Base-by-base conservation (phyloP, 768 basidiomycete genomes). In the Exidia glandulosa region DNA sequence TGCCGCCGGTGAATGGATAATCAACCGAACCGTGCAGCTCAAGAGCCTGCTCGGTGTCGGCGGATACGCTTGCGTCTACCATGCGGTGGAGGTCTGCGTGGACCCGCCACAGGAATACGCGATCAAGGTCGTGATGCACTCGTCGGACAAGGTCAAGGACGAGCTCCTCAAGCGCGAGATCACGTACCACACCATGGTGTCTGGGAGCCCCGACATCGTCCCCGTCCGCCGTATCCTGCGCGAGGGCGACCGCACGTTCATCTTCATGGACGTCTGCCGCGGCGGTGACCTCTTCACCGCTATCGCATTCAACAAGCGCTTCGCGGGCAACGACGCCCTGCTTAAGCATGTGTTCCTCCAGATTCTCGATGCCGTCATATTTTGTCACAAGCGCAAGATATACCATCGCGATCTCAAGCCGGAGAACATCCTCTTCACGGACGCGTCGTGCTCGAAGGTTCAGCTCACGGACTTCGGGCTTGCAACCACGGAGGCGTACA, bases 381-480 rank as follows among this genome's bases (percentile, higher is more conserved):
- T 75, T 66, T 76, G 74, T 62, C 77, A 79, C 64, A 63, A 67
- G 41, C 67, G 72, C 56, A 74, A 74, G 23, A 75, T 79, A 64
- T 76, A 72, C 66, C 77, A 78, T 62, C 76, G 77, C 32, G 77
- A 79, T 61, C 69, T 79, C 47, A 79, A 79, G 66, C 77, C 77
- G 3, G 77, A 79, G 65, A 74, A 54, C 50, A 54, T 54, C 25
- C 25, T 54, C 7, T 54, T 54, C 27, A 6, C 7, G 50, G 50
- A 54, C 29, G 67, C 68, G 56, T 74, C 13, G 50, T 29, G 76
- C 33, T 63, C 64, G 61, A 63, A 67, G 60, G 73, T 77, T 57
- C 69, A 73, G 57, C 66, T 78, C 37, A 75, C 74, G 29, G 77
- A 78, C 66, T 78, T 78, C 62, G 77, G 77, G 7, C 66, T 78